These are phyloP conservation scores for Fraxinus nigra DNA, from an alignment of 305 asterid species.

Conservation along the genomic window DNA sequence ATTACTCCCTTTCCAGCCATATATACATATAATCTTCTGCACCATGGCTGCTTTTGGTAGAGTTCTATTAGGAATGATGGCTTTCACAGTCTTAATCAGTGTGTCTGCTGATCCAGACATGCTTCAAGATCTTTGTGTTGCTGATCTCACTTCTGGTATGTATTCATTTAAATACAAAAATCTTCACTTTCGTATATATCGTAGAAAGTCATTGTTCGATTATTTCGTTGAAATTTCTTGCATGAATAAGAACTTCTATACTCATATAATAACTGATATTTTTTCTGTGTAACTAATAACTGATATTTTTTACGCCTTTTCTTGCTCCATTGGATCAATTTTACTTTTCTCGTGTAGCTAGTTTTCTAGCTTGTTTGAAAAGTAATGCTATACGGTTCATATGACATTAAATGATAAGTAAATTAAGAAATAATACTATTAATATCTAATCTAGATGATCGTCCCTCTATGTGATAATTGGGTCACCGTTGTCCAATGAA, in stretches of 20 bases:
- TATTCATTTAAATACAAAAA: background rate
- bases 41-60: background rate
- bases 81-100: background rate
- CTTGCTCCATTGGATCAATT: background rate
- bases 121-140: background rate
- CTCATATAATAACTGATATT: background rate
- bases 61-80: background rate
- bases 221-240: background rate
- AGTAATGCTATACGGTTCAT: too few species aligned
- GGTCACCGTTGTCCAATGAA: too few species aligned
- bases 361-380: background rate
- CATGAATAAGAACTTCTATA: background rate
- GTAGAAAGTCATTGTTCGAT: background rate
- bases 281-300: background rate
- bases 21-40: background rate
- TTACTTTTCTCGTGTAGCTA: background rate
- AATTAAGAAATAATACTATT: too few species aligned
- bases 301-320: background rate
- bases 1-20: background rate
- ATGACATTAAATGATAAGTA: too few species aligned
- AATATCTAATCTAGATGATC: too few species aligned
- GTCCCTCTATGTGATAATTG: too few species aligned
- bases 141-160: background rate
- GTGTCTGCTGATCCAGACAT: slow-evolving; percentile 2
- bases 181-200: background rate